Evolutionary conservation across 2,329 filamentous ascomycete species (phyloP).

Genomic region (Fusarium pseudonygamai): DNA sequence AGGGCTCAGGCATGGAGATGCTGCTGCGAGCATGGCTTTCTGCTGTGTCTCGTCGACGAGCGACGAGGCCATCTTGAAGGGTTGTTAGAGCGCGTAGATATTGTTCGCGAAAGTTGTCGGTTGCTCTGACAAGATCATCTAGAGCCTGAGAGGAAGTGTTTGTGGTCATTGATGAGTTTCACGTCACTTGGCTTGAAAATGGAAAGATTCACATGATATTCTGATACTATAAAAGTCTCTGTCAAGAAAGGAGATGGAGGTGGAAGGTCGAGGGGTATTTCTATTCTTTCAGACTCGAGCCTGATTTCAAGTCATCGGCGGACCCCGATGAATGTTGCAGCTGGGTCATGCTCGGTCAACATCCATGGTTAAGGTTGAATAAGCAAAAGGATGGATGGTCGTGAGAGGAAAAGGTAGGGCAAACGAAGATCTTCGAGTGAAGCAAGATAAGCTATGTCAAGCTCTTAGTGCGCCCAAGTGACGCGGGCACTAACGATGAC

Average conservation of each 20-base stretch:
- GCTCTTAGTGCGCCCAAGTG: slow-evolving; percentile 30
- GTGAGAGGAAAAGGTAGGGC: slow-evolving; percentile 6
- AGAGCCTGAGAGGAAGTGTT: slow-evolving; percentile 37
- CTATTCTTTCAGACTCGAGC: slow-evolving; percentile 22
- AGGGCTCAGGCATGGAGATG: neutral
- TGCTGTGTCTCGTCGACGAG: slow-evolving; percentile 30
- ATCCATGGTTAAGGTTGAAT: slow-evolving; percentile 20
- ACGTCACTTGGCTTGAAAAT: slow-evolving; percentile 19
- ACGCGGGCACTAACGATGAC: slow-evolving; percentile 15
- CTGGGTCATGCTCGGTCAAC: slow-evolving; percentile 39
- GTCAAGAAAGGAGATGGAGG: neutral
- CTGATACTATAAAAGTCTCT: neutral
- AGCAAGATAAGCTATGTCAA: slow-evolving; percentile 25
- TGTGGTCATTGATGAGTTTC: slow-evolving; percentile 32
- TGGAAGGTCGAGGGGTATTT: slow-evolving; percentile 27
- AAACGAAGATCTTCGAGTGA: slow-evolving; percentile 14
- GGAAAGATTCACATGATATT: slow-evolving; percentile 9
- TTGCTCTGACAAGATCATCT: slow-evolving; percentile 48
- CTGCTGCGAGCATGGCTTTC: slow-evolving; percentile 27
- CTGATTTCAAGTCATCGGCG: slow-evolving; percentile 28
- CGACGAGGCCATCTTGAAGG: slow-evolving; percentile 43
- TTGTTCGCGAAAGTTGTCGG: slow-evolving; percentile 49
- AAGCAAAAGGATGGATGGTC: neutral
- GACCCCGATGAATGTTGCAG: slow-evolving; percentile 37
- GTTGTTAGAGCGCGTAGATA: slow-evolving; percentile 45